phyloP scores from a whole-genome alignment of 23 red algal species.

The Gracilaria caudata region DNA sequence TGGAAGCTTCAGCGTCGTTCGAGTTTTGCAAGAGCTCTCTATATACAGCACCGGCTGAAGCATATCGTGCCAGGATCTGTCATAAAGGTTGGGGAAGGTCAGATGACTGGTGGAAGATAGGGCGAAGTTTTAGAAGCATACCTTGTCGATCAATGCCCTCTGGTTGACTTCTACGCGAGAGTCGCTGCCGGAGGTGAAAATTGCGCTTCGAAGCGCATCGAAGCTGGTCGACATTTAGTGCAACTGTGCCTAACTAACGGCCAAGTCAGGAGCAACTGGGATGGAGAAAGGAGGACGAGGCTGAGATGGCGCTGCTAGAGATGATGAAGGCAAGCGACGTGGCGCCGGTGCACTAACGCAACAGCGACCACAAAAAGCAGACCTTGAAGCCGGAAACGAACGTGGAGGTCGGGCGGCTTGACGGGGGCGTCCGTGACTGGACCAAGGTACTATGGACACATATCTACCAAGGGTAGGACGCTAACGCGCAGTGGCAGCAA shows the following conservation, averaged over 20 bases:
- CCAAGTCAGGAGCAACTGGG: background rate
- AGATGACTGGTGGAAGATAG: background rate
- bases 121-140: background rate
- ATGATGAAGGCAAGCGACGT: too few relatives aligned
- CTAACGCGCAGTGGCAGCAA: too few relatives aligned
- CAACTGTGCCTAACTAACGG: background rate
- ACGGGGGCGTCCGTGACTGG: too few relatives aligned
- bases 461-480: too few relatives aligned
- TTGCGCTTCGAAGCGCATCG: constrained; percentile 44
- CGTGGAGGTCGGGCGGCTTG: too few relatives aligned
- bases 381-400: too few relatives aligned
- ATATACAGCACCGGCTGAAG: constrained; percentile 58
- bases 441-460: too few relatives aligned
- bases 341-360: too few relatives aligned
- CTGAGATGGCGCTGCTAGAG: too few relatives aligned
- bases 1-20: constrained; percentile 71
- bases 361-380: too few relatives aligned
- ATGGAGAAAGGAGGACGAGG: too few relatives aligned
- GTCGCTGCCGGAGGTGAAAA: constrained; percentile 46
- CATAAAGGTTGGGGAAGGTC: background rate
- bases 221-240: constrained; percentile 5
- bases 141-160: constrained; percentile 70
- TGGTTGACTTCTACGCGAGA: constrained; percentile 68
- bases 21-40: constrained; percentile 82
- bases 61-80: constrained; percentile 76